Evolutionary conservation across 805 yeast species (phyloP).

Genomic region (Helenozyma baotianmanensis): DNA sequence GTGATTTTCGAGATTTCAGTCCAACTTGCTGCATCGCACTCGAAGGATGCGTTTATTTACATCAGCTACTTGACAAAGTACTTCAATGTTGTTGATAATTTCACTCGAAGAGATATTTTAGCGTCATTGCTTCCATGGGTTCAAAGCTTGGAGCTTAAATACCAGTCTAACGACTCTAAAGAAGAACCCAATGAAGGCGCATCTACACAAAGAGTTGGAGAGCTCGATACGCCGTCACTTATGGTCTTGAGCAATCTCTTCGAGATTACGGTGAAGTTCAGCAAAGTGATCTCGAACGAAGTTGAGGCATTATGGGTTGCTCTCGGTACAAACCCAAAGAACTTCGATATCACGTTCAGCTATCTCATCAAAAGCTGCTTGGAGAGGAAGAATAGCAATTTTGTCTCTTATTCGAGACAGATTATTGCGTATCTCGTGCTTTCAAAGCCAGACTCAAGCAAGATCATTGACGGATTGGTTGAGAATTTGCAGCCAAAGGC

Average conservation of each 20-base stretch:
- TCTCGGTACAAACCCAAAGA: slow-evolving; percentile 67
- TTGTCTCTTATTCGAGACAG: slow-evolving; percentile 77
- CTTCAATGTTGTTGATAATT: slow-evolving; percentile 53
- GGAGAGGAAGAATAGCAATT: slow-evolving; percentile 61
- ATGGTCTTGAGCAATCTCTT: slow-evolving; percentile 80
- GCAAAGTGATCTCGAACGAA: slow-evolving; percentile 73
- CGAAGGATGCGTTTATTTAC: slow-evolving; percentile 57
- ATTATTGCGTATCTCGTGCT: slow-evolving; percentile 72
- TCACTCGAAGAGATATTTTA: slow-evolving; percentile 70
- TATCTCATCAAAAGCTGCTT: slow-evolving; percentile 67
- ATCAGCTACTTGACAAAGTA: slow-evolving; percentile 70
- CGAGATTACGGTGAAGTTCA: slow-evolving; percentile 77
- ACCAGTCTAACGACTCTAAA: slow-evolving; percentile 3
- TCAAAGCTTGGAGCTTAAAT: slow-evolving; percentile 67
- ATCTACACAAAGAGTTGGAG: not conserved
- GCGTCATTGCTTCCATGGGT: slow-evolving; percentile 89
- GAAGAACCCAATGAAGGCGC: slow-evolving; percentile 2
- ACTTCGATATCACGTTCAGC: slow-evolving; percentile 66
- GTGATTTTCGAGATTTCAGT: slow-evolving; percentile 78
- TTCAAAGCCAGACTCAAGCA: slow-evolving; percentile 43
- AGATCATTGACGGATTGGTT: slow-evolving; percentile 57
- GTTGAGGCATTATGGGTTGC: slow-evolving; percentile 96
- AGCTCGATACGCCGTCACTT: slow-evolving; percentile 28
- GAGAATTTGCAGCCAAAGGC: slow-evolving; percentile 73
- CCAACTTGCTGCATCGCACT: slow-evolving; percentile 56